Evolutionary conservation across 257 asterid genomes (phyloP), one percentile per base, ranked within the genome.

Genomic region (Solanum gracilifrons): DNA sequence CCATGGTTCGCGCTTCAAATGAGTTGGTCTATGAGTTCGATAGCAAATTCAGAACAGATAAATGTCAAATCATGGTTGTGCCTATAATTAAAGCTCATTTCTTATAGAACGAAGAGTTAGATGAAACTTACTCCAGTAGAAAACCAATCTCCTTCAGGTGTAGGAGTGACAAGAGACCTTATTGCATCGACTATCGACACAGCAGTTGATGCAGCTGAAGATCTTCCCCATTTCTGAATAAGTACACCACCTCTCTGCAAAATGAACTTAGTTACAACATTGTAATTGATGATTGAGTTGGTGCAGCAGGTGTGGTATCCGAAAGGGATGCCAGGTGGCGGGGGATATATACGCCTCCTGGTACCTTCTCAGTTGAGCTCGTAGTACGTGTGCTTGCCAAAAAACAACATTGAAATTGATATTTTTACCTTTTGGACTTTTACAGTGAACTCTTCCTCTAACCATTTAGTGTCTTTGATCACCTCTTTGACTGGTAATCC

Each of bases 131-230:
- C 98, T 69, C 98, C 99, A 3, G 98, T 66, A 13, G 99, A 97
- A 90, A 97, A 97, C 99, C 99, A 97, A 90, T 96, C 98, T 27
- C 98, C 99, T 83, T 95, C 93, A 1, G 98, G 98, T 2, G 99
- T 97, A 36, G 99, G 99, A 46, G 94, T 97, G 39, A 96, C 93
- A 3, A 97, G 99, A 84, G 99, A 95, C 87, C 92, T 95, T 51
- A 97, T 97, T 7, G 98, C 98, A 64, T 97, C 99, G 33, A 91
- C 95, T 9, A 97, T 90, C 11, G 99, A 97, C 75, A 96, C 99
- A 83, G 99, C 91, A 74, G 99, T 96, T n/a, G 99, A 97, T 84
- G 99, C 99, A 51, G 99, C 99, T 2, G 99, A 97, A 39, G 99
- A 97, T 91, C 99, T 91, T 89, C 99, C 99, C 99, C 99, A 97